Base-by-base conservation (phyloP, 805 yeast species). In the Blastobotrys chiropterorum region DNA sequence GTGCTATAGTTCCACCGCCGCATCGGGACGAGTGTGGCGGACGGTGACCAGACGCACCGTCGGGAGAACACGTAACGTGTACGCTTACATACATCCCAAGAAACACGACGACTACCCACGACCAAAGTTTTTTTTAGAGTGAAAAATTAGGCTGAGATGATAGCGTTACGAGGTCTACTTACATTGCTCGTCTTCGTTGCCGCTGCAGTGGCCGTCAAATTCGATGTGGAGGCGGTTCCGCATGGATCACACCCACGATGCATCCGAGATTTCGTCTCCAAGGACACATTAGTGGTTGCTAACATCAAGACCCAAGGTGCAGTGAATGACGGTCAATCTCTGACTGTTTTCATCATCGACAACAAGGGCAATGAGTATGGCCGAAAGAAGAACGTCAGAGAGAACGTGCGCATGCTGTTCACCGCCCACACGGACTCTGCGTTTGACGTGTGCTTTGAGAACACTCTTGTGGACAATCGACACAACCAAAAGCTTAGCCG, bases 361-460 rank as follows among this genome's bases (percentile, higher is more conserved):
- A 76, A 86, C 44, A 76, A 81, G 61, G 97, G 96, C 41, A 90
- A 90, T 67, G 95, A 87, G 65, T 85, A 83, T 69, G 84, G 86
- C 62, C 83, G 81, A 65, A 81, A 83, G 68, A 81, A 79, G 66
- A 90, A 86, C 66, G 76, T 94, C 60, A 81, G 81, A 17, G 95
- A 92, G 31, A 76, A 76, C 2, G 76, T 79, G 50, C 80, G 82
- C 64, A 81, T 86, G 53, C 92, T 94, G 2, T 92, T 94, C 73
- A 88, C 94, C 48, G 82, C 95, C 13, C 88, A 85, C 65, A 75
- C 84, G 21, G 81, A 84, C 56, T 84, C 92, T 43, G 86, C 96
- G 1, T 82, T 94, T 67, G 99, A 94, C 70, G 80, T 94, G 51
- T 94, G 99, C 70, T 86, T 94, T 71, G 85, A 83, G 54, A 92